phyloP scores from a whole-genome alignment of 1,284 basidiomycete species.

The Trametes hirsuta region DNA sequence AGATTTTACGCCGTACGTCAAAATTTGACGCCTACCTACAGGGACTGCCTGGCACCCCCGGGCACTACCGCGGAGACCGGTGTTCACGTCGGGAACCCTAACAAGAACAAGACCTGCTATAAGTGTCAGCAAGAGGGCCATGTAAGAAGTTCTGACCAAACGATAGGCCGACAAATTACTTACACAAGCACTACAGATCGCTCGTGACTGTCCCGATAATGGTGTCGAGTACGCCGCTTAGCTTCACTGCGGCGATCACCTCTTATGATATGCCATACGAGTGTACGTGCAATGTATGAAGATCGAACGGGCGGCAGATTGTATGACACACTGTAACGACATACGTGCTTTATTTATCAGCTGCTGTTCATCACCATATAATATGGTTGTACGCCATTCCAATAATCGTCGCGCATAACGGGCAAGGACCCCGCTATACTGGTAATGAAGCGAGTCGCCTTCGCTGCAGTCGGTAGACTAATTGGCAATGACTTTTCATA shows the following conservation, averaged over 20 bases:
- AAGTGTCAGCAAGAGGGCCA: constrained; percentile 86
- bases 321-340: constrained; percentile 23
- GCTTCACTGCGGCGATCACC: constrained; percentile 10
- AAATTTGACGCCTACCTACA: constrained; percentile 31
- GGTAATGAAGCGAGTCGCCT: no score
- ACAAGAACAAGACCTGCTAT: constrained; percentile 81
- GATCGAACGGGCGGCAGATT: constrained; percentile 16
- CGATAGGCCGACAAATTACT: background rate
- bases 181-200: constrained; percentile 53
- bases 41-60: constrained; percentile 79
- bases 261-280: constrained; percentile 15
- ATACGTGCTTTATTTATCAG: constrained; percentile 30
- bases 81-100: constrained; percentile 38
- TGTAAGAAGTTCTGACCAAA: constrained; percentile 46
- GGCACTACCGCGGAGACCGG: constrained; percentile 53
- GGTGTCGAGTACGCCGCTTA: constrained; percentile 39
- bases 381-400: background rate
- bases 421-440: no score
- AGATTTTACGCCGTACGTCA: background rate
- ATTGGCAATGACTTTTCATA: no score
- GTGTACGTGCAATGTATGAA: constrained; percentile 23
- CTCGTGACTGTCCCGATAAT: constrained; percentile 76
- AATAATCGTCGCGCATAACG: no score
- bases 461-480: no score
- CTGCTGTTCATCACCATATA: constrained; percentile 24